A percentile compares a stretch with the other conserved stretches of the same genome.
phyloP scores from a whole-genome alignment of 1,284 basidiomycete species.

The Caloboletus firmus region DNA sequence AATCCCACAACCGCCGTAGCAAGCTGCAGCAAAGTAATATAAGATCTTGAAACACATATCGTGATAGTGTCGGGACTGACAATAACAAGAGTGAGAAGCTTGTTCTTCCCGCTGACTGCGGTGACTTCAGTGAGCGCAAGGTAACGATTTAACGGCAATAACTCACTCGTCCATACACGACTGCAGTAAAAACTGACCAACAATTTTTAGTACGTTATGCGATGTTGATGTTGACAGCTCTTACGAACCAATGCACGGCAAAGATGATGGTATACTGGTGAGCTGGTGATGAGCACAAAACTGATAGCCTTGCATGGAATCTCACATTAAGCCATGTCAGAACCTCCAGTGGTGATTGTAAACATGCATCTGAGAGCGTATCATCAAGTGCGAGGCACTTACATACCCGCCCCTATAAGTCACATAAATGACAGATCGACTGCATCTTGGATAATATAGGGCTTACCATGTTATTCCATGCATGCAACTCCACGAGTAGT shows the following conservation, averaged over 20 bases:
- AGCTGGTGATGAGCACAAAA: neutral
- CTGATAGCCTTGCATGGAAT: rapidly evolving
- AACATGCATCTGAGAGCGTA: neutral
- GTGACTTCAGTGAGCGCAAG: neutral
- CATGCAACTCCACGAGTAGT: conserved; percentile 1
- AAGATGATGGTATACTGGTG: neutral
- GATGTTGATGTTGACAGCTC: neutral
- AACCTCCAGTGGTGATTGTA: neutral
- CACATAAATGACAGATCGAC: neutral
- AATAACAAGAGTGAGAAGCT: conserved; percentile 1
- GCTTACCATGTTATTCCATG: conserved; percentile 7
- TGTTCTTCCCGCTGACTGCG: conserved; percentile 18
- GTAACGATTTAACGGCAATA: neutral
- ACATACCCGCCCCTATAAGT: conserved; percentile 12
- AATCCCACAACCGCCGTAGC: neutral
- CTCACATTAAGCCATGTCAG: conserved; percentile 4
- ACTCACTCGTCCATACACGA: conserved; percentile 21
- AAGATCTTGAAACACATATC: neutral
- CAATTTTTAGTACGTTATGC: neutral
- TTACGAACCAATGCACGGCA: conserved; percentile 12
- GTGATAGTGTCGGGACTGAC: conserved; percentile 6
- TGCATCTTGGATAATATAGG: neutral
- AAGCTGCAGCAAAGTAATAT: conserved; percentile 1
- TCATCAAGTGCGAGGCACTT: neutral
- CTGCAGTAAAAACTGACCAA: conserved; percentile 17